Base-by-base conservation (phyloP, 2,329 filamentous ascomycete genomes). In the Beauveria pseudobassiana region DNA sequence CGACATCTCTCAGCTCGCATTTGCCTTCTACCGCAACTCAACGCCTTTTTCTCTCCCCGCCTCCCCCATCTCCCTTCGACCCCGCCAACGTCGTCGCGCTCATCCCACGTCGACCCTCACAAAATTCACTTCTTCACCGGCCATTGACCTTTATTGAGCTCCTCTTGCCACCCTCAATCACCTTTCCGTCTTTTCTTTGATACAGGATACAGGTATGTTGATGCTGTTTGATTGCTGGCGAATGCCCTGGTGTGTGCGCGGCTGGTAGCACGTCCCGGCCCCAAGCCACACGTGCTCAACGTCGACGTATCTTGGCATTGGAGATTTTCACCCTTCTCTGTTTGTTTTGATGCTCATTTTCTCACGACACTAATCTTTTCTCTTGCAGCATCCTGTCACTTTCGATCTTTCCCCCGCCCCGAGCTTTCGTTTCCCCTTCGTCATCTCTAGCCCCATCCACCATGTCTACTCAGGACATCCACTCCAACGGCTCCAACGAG, bases 401-500 rank as follows among this genome's bases (percentile, higher is more conserved):
- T n/a, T 7, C 58, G 40, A 60, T n/a, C 34, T 16, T 26, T 16
- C 28, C 22, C n/a, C 16, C 57, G 14, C 18, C 26, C n/a, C 58
- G 40, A 60, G 50, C 48, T 60, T 54, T 53, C 40, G 43, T 60
- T 60, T 54, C 40, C 10, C 50, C 24, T 28, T 42, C 58, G 42
- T 53, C 50, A 52, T 48, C 58, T 60, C 58, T 61, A 52, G 54
- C 65, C 63, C 62, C 62, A 65, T 49, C 61, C 69, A 75, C 64
- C 66, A 90, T 90, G 87, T 87, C 87, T 71, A 73, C 80, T 63
- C 72, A 80, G 67, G 87, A 89, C 72, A 84, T 88, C 65, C 70
- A 73, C 63, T 72, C 82, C 65, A 69, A 81, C 70, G 86, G 83
- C 69, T 86, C 86, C 68, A 83, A 83, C 70, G 83, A 86, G 62